These are phyloP conservation scores for Juncus effusus DNA, from an alignment of 176 grass and related monocot genomes.

Conservation along the genomic window DNA sequence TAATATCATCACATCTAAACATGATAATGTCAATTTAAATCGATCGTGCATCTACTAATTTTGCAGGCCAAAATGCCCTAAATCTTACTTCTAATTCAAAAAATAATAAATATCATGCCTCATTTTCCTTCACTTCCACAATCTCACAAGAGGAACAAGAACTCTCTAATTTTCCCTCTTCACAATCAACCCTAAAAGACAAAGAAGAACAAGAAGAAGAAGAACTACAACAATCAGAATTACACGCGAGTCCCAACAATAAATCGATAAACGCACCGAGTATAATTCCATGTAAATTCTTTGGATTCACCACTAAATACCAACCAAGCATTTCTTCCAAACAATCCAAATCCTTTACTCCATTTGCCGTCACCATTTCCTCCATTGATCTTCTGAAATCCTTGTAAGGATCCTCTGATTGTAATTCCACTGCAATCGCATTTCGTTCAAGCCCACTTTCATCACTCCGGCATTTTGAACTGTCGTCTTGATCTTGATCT, in stretches of 20 bases:
- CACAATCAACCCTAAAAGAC: conserved; percentile 24
- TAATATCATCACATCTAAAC: neutral
- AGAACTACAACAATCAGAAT: conserved; percentile 9
- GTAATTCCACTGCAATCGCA: conserved; percentile 50
- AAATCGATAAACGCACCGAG: conserved; percentile 71
- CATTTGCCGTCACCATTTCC: conserved; percentile 65
- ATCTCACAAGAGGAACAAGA: conserved; percentile 1
- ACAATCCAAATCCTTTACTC: conserved; percentile 54
- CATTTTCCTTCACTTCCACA: neutral
- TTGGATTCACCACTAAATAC: conserved; percentile 60
- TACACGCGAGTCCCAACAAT: conserved; percentile 43
- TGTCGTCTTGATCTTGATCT: conserved; percentile 13
- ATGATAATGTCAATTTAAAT: too few relatives aligned
- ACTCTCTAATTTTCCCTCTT: neutral
- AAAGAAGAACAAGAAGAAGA: conserved; percentile 26
- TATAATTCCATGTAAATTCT: conserved; percentile 49
- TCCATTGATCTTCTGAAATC: conserved; percentile 76
- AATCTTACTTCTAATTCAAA: conserved; percentile 3
- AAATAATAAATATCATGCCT: conserved; percentile 4
- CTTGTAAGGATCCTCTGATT: conserved; percentile 69
- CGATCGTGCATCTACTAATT: neutral
- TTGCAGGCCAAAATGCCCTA: conserved; percentile 18
- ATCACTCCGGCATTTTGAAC: neutral
- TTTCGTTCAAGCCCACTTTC: conserved; percentile 22
- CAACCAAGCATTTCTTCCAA: conserved; percentile 74